These are phyloP conservation scores for Yarrowia divulgata DNA, from an alignment of 805 yeast species.

Conservation along the genomic window DNA sequence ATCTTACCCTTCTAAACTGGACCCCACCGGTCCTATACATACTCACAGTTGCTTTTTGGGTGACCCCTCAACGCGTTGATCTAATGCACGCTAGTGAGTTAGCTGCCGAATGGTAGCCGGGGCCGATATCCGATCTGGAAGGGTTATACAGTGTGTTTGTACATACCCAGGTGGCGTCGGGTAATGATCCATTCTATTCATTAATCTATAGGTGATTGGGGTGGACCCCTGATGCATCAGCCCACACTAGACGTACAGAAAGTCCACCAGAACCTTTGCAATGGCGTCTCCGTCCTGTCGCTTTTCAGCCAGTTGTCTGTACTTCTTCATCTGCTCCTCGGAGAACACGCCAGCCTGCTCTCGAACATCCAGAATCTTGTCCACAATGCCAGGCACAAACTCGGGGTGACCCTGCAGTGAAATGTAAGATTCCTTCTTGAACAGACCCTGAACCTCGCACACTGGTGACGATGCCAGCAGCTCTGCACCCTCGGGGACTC, in stretches of 20 bases:
- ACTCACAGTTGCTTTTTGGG: neutral
- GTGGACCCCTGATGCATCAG: neutral
- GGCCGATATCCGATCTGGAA: too few species aligned
- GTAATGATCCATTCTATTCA: constrained; percentile 5
- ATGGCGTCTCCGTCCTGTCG: constrained; percentile 44
- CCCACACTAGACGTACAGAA: constrained; percentile 34
- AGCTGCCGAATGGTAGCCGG: constrained; percentile 11
- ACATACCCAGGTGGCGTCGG: too few species aligned
- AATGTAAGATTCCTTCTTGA: constrained; percentile 59
- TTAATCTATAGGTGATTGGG: neutral
- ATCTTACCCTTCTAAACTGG: neutral
- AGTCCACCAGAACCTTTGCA: constrained; percentile 44
- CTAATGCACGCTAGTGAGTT: neutral
- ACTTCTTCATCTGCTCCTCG: constrained; percentile 42
- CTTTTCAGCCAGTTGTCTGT: constrained; percentile 24
- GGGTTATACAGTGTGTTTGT: neutral
- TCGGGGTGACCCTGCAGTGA: constrained; percentile 95
- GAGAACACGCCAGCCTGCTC: constrained; percentile 9
- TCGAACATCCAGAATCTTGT: constrained; percentile 42
- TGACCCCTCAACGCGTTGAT: neutral
- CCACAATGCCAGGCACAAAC: constrained; percentile 55
- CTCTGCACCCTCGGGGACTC: constrained; percentile 53
- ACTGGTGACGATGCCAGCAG: constrained; percentile 62
- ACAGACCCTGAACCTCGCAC: constrained; percentile 73
- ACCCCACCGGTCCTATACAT: neutral